These are phyloP conservation scores for Geosiphon pyriformis DNA, from an alignment of 192 early-diverging fungal species.

Conservation along the genomic window DNA sequence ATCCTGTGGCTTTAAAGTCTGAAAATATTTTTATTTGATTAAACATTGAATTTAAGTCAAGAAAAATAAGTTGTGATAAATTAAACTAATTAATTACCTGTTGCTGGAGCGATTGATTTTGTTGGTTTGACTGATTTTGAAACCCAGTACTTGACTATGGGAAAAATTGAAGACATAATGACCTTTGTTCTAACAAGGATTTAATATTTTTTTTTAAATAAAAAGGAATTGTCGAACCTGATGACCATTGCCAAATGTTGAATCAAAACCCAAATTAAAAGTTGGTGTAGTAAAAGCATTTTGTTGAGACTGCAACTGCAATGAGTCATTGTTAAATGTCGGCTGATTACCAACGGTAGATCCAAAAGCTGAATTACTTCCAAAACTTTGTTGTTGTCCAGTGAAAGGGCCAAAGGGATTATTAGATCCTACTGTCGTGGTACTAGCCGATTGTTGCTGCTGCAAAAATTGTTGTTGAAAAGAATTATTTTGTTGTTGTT, in stretches of 20 bases:
- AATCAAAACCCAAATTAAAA: not conserved
- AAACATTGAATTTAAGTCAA: not conserved
- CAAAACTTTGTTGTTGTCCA: conserved; percentile 26
- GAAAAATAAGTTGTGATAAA: not conserved
- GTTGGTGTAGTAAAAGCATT: not conserved
- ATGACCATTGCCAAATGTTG: not conserved
- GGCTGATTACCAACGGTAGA: not conserved
- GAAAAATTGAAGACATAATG: not conserved
- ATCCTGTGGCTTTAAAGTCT: not conserved
- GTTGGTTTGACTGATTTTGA: not conserved
- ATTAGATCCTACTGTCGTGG: conserved; percentile 38
- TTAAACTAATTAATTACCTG: not conserved
- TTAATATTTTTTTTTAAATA: too few species aligned
- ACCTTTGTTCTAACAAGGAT: too few species aligned
- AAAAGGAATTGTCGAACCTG: too few species aligned
- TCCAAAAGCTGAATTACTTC: too few species aligned
- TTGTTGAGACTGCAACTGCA: not conserved
- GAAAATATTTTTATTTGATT: too few species aligned
- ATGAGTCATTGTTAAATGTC: not conserved
- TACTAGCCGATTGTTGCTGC: conserved; percentile 26
- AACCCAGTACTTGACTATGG: not conserved
- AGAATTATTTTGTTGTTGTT: conserved; percentile 32
- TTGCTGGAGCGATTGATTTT: not conserved
- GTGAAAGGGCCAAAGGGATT: conserved; percentile 38
- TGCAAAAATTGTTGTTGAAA: conserved; percentile 36